Conservation (phyloP, 2,329 filamentous ascomycete species). For the Aspergillus carbonarius region DNA sequence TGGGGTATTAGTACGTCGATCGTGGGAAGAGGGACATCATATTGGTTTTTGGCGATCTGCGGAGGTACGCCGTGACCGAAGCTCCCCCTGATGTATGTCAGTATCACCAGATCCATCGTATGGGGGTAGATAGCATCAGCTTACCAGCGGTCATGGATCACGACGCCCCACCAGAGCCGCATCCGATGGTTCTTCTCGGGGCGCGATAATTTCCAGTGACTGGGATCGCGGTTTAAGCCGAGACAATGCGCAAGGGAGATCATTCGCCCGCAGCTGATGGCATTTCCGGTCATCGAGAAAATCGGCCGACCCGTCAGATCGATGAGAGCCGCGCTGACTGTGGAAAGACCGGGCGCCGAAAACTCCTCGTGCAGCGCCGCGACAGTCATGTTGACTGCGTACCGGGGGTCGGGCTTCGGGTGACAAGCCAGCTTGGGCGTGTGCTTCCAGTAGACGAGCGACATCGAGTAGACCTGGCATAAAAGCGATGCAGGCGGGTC, state of each 20-base stretch:
- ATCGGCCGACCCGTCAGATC: conserved; percentile 62
- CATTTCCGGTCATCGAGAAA: conserved; percentile 60
- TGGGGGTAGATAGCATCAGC: not conserved
- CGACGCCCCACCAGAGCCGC: conserved; percentile 57
- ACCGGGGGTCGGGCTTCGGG: conserved; percentile 57
- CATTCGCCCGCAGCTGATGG: conserved; percentile 54
- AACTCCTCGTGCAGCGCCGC: conserved; percentile 62
- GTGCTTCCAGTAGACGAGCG: conserved; percentile 58
- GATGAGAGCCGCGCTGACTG: conserved; percentile 57
- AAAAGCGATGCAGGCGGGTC: conserved; percentile 58
- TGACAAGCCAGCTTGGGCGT: conserved; percentile 46
- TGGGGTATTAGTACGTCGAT: conserved; percentile 42
- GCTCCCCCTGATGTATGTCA: conserved; percentile 45
- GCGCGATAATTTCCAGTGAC: conserved; percentile 52
- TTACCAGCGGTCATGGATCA: conserved; percentile 57
- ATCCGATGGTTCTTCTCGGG: conserved; percentile 54
- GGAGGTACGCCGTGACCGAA: conserved; percentile 58
- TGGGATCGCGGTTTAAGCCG: conserved; percentile 56
- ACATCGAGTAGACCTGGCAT: conserved; percentile 59
- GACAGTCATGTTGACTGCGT: conserved; percentile 62
- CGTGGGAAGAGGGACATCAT: conserved; percentile 56
- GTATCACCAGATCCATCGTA: conserved; percentile 8
- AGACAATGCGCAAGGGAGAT: conserved; percentile 57
- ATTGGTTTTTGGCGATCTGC: conserved; percentile 53
- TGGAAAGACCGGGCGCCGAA: conserved; percentile 58